These are phyloP conservation scores for Stemphylium vesicarium DNA, from an alignment of 2,329 filamentous ascomycete species.

Conservation along the genomic window DNA sequence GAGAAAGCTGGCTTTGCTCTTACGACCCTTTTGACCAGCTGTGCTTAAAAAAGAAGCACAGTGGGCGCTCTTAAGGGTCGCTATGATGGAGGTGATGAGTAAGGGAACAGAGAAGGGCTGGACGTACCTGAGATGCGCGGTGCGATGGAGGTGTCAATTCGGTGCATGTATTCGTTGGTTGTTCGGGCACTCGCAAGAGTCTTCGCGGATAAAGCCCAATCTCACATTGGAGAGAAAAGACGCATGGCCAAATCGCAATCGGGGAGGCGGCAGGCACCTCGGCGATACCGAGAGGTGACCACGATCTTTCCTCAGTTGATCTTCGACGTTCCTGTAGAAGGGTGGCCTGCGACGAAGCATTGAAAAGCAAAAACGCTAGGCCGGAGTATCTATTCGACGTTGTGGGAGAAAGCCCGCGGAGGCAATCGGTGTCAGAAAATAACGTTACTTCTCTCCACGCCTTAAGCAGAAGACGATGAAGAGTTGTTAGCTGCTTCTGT, in stretches of 20 bases:
- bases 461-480: not conserved
- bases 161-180: no score
- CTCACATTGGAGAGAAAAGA: no score
- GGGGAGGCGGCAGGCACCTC: not conserved
- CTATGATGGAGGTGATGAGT: not conserved
- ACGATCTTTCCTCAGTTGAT: not conserved
- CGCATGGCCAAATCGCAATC: no score
- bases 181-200: no score
- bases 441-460: not conserved
- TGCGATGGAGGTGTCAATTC: no score
- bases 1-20: constrained; percentile 2
- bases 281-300: no score
- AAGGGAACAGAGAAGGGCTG: not conserved
- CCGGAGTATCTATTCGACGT: not conserved
- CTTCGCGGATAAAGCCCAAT: not conserved
- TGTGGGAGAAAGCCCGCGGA: not conserved
- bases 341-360: not conserved
- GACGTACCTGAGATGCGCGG: constrained; percentile 2
- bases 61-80: not conserved
- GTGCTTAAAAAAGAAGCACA: constrained; percentile 1
- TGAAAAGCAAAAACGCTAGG: not conserved
- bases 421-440: not conserved
- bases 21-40: not conserved
- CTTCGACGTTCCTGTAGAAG: not conserved
- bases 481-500: not conserved